A percentile compares a stretch with the other conserved stretches of the same genome.
phyloP scores from a whole-genome alignment of 2,329 filamentous ascomycete genomes.

The Phyllosticta paracitricarpa region DNA sequence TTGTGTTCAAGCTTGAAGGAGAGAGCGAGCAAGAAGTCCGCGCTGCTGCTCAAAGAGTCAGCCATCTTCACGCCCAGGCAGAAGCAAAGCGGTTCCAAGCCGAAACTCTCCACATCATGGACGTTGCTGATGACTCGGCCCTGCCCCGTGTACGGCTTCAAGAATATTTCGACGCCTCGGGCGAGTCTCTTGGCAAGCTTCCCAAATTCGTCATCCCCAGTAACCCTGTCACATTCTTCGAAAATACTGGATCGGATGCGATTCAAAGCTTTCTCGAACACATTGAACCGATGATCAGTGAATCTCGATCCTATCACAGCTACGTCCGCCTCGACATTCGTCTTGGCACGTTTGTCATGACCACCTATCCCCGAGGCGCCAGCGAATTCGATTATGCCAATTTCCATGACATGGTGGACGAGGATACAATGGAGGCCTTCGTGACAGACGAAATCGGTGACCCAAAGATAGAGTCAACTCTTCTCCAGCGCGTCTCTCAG shows the following conservation, averaged over 20 bases:
- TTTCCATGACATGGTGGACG: background rate
- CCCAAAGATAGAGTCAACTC: background rate
- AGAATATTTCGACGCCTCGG: background rate
- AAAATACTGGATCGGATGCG: background rate
- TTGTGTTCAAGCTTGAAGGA: conserved; percentile 18
- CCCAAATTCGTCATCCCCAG: background rate
- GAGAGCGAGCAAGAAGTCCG: conserved; percentile 13
- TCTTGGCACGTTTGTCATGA: conserved; percentile 3
- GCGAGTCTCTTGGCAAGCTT: background rate
- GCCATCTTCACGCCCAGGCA: conserved; percentile 17
- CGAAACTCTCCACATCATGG: conserved; percentile 16
- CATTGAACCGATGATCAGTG: background rate
- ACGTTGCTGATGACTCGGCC: background rate
- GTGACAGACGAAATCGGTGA: conserved; percentile 3
- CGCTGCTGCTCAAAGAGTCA: conserved; percentile 16
- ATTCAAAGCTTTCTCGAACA: background rate
- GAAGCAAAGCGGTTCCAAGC: conserved; percentile 11
- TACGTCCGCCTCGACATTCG: background rate
- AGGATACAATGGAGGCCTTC: background rate
- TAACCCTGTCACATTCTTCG: background rate
- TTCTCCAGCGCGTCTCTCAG: conserved; percentile 1
- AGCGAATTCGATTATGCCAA: background rate
- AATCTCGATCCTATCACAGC: background rate
- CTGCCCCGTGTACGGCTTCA: background rate
- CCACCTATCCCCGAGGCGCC: background rate